Evolutionary conservation across 495 filamentous ascomycete species (phyloP), one percentile per base, ranked within the genome.

Genomic region (Penicillium parvum): DNA sequence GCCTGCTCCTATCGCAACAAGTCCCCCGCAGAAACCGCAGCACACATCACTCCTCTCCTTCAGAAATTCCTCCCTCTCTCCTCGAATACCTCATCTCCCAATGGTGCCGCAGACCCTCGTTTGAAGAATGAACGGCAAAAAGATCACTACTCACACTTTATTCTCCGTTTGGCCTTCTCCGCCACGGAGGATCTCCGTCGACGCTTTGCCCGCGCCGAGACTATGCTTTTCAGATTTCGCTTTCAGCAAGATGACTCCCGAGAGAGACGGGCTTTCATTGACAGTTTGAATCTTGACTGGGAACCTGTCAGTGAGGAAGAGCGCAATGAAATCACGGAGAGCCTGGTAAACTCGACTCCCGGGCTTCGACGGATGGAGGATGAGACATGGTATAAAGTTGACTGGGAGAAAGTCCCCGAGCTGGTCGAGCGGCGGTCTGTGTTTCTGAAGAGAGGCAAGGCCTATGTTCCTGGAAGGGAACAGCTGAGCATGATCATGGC

Each of bases 71-170:
- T 99, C 15, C 87, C 88, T 3, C 81, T 99, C 26, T 79, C 79
- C 44, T 73, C 86, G 7, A 95, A 90, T 55, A 78, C 82, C 9
- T 81, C 85, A 0, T 71, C 76, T 18, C 75, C 76, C 5, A 55
- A 63, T 8, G 71, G 74, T 14, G 60, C 65, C 0, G 55, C 61
- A 5, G 72, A 73, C 25, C 58, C 57, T 51, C 60, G 73, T 26
- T 65, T 88, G 44, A 73, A 73, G 40, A 71, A 78, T 40, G 85
- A 99, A 68, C 81, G 94, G 14, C 86, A 89, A 65, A 94, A 90
- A 64, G 94, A 99, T 54, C 94, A 99, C 65, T 99, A 99, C 65
- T 88, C 83, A 35, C 94, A 99, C 64, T 99, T 95, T 61, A 97
- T 96, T 52, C 80, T 99, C 14, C 85, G 94, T 0, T 76, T 99